Base-by-base conservation (phyloP, 73 alveolate genomes). In the Paramecium biaurelia region DNA sequence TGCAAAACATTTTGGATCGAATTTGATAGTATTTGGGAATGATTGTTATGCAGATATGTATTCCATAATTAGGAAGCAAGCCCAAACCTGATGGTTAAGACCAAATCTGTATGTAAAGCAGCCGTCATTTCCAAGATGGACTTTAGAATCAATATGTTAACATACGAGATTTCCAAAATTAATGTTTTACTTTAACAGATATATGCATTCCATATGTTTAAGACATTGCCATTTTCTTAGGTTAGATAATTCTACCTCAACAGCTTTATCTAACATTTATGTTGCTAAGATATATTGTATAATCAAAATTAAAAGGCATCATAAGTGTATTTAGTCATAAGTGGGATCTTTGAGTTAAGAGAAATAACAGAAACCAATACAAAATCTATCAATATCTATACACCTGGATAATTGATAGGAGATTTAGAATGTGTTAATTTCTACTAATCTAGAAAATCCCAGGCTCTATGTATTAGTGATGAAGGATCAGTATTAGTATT, bases 41-140 rank as follows among this genome's bases (percentile, higher is more conserved):
- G 87, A 74, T 37, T 34, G 59, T 74, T 74, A 74, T 74, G 28
- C 59, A 28, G 87, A 74, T 37, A 74, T 74, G 87, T 74, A 74
- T 41, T 28, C 35, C 34, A 28, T 41, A 74, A 18, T 34, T 34
- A 74, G 59, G 57, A 74, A 28, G 49, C 20, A 74, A 74, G 87
- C 56, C 87, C 87, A 37, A 41, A 41, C 58, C 58, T 74, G 34
- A 41, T 74, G 15, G 59, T 74, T 10, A 74, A 37, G 87, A 41
- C 59, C 57, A 74, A 74, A 74, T 28, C 67, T 0, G 32, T 23
- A 37, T 37, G 67, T 37, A 41, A 74, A 41, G 87, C 59, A 74
- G 87, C 87, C 87, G 45, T 34, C 5, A 74, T 74, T 37, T 34
- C 87, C 59, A 74, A 74, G 58, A 5, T 37, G 38, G 57, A 37